These are phyloP conservation scores for Massospora cicadina DNA, from an alignment of 371 early-diverging fungal genomes.

Conservation along the genomic window DNA sequence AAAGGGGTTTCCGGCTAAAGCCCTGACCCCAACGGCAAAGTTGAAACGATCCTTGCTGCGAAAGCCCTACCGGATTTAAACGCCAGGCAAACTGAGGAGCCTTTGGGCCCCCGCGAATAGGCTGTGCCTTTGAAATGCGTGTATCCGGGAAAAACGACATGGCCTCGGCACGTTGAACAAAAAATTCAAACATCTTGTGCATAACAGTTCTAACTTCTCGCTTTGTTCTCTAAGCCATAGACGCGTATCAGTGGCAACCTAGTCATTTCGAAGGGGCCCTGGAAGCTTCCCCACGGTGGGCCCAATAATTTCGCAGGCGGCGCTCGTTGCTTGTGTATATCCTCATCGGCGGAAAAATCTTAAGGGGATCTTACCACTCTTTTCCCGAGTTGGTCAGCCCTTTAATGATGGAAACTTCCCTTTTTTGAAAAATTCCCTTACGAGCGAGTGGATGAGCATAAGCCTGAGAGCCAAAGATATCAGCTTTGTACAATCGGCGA, in stretches of 20 bases:
- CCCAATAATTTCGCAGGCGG: conserved; percentile 79
- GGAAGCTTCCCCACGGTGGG: conserved; percentile 88
- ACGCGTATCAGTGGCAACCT: conserved; percentile 95
- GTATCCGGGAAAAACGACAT: conserved; percentile 92
- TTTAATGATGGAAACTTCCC: conserved; percentile 41
- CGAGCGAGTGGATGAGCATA: conserved; percentile 70
- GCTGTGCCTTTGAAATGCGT: conserved; percentile 95
- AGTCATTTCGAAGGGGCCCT: conserved; percentile 86
- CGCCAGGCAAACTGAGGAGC: conserved; percentile 73
- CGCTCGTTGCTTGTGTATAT: conserved; percentile 97
- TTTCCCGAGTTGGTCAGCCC: conserved; percentile 55
- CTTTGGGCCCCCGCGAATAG: conserved; percentile 89
- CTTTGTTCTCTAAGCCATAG: conserved; percentile 80
- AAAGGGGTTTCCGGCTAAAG: conserved; percentile 93
- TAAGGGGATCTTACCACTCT: conserved; percentile 77
- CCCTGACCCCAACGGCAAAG: conserved; percentile 86
- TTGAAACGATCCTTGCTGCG: conserved; percentile 60
- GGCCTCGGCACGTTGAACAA: conserved; percentile 55
- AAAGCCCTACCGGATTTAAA: conserved; percentile 67
- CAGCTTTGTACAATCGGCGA: conserved; percentile 75
- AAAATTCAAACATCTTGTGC: conserved; percentile 50
- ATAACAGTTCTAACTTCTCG: conserved; percentile 34
- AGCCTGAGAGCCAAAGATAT: conserved; percentile 73
- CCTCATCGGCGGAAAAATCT: conserved; percentile 72
- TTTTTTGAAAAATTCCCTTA: conserved; percentile 50